Percentiles rank a stretch among this genome's conserved stretches.
These are phyloP conservation scores for Lipomyces mesembrius DNA, from an alignment of 805 yeast genomes.

Conservation along the genomic window DNA sequence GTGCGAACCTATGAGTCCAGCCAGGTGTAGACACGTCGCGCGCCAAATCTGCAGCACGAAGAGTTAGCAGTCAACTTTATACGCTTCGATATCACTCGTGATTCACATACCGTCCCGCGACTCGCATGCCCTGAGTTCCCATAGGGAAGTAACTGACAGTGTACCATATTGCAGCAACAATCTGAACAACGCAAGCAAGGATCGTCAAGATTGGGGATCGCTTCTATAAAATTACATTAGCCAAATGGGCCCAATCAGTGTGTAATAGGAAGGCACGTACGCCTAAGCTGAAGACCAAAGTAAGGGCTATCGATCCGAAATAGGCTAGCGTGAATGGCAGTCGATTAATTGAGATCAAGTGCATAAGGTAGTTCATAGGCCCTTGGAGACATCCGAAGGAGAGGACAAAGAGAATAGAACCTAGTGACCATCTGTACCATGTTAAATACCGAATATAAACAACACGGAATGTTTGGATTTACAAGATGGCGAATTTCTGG, in stretches of 20 bases:
- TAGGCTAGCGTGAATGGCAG: conserved; percentile 80
- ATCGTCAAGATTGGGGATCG: conserved; percentile 78
- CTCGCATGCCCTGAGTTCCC: conserved; percentile 53
- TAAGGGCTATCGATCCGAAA: conserved; percentile 76
- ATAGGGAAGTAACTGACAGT: conserved; percentile 93
- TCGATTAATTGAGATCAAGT: conserved; percentile 74
- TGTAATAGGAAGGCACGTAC: conserved; percentile 27
- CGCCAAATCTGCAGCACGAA: conserved; percentile 54
- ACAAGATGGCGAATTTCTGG: conserved; percentile 73
- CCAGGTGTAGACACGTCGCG: conserved; percentile 56
- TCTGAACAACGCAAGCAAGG: conserved; percentile 72
- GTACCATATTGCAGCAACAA: conserved; percentile 87
- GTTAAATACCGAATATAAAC: conserved; percentile 44
- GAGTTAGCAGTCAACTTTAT: background rate
- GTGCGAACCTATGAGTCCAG: conserved; percentile 43
- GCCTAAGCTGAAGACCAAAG: conserved; percentile 76
- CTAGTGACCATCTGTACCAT: conserved; percentile 76
- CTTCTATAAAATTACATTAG: conserved; percentile 40
- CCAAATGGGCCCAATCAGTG: background rate
- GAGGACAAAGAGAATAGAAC: conserved; percentile 80
- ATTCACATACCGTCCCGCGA: conserved; percentile 37
- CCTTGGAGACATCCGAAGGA: conserved; percentile 94
- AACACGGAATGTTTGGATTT: background rate
- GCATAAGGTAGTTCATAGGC: conserved; percentile 76
- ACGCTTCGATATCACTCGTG: background rate